These are phyloP conservation scores for Eucalyptus polyanthemos DNA, from an alignment of 345 rosid species.

Conservation along the genomic window DNA sequence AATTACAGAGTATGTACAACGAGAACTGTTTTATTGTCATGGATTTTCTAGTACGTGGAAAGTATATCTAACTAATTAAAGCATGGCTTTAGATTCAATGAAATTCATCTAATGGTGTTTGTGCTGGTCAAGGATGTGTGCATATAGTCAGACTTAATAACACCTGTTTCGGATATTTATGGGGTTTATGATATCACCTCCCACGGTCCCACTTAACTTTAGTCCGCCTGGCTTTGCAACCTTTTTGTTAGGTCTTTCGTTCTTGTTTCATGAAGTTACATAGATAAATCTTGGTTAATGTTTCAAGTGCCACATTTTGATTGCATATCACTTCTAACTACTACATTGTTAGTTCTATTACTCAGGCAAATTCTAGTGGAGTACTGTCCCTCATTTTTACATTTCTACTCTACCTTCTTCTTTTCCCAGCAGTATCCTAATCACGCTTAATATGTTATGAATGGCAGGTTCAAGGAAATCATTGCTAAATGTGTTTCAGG, in stretches of 20 bases:
- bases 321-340: neutral
- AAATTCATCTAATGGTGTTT: neutral
- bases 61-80: neutral
- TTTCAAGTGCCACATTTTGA: neutral
- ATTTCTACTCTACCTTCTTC: neutral
- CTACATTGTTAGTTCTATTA: neutral
- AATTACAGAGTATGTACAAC: neutral
- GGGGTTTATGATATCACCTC: neutral
- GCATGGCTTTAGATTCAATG: neutral
- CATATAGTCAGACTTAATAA: neutral
- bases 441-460: neutral
- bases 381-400: neutral
- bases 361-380: neutral
- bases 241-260: neutral
- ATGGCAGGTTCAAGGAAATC: conserved; percentile 76
- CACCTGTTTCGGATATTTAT: neutral
- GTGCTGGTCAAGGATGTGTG: neutral
- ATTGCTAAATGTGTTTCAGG: conserved; percentile 71
- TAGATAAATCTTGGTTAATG: neutral
- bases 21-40: neutral
- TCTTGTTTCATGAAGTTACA: neutral
- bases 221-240: neutral
- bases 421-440: neutral
- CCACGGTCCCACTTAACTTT: neutral
- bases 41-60: neutral